Percentiles rank a stretch among this genome's conserved stretches.
Evolutionary conservation across 805 yeast species (phyloP).

Genomic region (Wickerhamiella galacta): DNA sequence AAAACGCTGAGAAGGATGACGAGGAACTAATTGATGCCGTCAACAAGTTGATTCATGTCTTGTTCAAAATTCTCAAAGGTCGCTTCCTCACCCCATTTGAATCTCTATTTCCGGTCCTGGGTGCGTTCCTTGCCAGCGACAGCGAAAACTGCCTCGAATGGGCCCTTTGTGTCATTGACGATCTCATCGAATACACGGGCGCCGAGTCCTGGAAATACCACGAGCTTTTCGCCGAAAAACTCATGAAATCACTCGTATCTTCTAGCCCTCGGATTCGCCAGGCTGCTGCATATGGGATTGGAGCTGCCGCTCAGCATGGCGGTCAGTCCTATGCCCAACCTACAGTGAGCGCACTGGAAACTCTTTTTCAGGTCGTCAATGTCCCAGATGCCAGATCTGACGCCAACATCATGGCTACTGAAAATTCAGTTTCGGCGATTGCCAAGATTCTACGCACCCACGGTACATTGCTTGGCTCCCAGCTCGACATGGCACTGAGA

Average conservation of each 20-base stretch:
- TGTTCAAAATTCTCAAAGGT: slow-evolving; percentile 46
- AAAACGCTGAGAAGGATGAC: slow-evolving; percentile 66
- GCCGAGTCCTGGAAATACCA: slow-evolving; percentile 45
- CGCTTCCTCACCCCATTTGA: slow-evolving; percentile 48
- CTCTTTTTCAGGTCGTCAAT: slow-evolving; percentile 52
- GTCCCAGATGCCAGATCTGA: slow-evolving; percentile 75
- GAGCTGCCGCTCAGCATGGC: slow-evolving; percentile 73
- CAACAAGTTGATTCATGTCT: slow-evolving; percentile 51
- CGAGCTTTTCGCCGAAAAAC: slow-evolving; percentile 43
- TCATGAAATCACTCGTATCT: slow-evolving; percentile 42
- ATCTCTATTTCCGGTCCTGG: slow-evolving; percentile 41
- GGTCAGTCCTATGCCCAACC: slow-evolving; percentile 45
- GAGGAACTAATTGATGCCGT: slow-evolving; percentile 81
- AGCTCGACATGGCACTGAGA: slow-evolving; percentile 42
- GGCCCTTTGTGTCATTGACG: slow-evolving; percentile 67
- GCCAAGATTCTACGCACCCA: slow-evolving; percentile 63
- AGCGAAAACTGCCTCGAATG: slow-evolving; percentile 55
- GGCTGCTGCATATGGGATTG: slow-evolving; percentile 70
- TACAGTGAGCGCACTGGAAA: slow-evolving; percentile 52
- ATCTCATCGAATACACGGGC: slow-evolving; percentile 67
- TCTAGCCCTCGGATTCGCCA: slow-evolving; percentile 52
- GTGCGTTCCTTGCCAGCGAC: slow-evolving; percentile 45
- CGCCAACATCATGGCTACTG: slow-evolving; percentile 75
- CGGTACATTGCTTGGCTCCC: slow-evolving; percentile 36
- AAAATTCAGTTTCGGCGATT: slow-evolving; percentile 64